Evolutionary conservation across 768 basidiomycete genomes (phyloP).

Genomic region (Boletus reticulatus): DNA sequence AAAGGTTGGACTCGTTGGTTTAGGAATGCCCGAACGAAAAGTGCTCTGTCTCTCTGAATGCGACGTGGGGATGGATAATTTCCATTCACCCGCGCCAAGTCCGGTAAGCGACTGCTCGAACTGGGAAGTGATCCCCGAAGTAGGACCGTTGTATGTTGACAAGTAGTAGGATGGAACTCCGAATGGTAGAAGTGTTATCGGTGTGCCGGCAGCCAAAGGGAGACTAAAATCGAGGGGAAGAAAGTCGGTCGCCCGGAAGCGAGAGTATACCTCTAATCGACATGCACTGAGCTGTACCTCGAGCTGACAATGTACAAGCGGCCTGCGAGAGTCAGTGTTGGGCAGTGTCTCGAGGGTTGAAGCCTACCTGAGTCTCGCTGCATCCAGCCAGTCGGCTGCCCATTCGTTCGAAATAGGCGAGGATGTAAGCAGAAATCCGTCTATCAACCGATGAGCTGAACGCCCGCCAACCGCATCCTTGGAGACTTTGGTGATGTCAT

Average conservation of each 20-base stretch:
- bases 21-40: slow-evolving; percentile 18
- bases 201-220: slow-evolving; percentile 56
- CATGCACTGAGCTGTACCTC: slow-evolving; percentile 47
- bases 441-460: slow-evolving; percentile 49
- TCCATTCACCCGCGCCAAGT: slow-evolving; percentile 59
- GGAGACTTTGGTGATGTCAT: slow-evolving; percentile 51
- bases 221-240: slow-evolving; percentile 43
- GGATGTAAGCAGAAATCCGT: slow-evolving; percentile 62
- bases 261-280: slow-evolving; percentile 64
- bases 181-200: slow-evolving; percentile 68
- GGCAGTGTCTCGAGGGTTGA: neutral
- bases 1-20: slow-evolving; percentile 35
- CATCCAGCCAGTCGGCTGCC: slow-evolving; percentile 63
- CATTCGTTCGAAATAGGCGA: slow-evolving; percentile 49
- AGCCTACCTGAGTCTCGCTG: slow-evolving; percentile 45
- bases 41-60: slow-evolving; percentile 22
- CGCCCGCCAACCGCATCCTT: slow-evolving; percentile 28
- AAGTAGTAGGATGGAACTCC: slow-evolving; percentile 73
- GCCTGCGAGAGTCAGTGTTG: slow-evolving; percentile 36
- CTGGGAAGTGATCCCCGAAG: slow-evolving; percentile 55
- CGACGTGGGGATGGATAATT: slow-evolving; percentile 1
- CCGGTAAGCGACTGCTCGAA: slow-evolving; percentile 65
- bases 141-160: slow-evolving; percentile 67
- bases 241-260: slow-evolving; percentile 56
- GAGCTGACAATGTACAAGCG: slow-evolving; percentile 59